These are phyloP conservation scores for Balansia obtecta DNA, from an alignment of 2,329 filamentous ascomycete species.

Conservation along the genomic window DNA sequence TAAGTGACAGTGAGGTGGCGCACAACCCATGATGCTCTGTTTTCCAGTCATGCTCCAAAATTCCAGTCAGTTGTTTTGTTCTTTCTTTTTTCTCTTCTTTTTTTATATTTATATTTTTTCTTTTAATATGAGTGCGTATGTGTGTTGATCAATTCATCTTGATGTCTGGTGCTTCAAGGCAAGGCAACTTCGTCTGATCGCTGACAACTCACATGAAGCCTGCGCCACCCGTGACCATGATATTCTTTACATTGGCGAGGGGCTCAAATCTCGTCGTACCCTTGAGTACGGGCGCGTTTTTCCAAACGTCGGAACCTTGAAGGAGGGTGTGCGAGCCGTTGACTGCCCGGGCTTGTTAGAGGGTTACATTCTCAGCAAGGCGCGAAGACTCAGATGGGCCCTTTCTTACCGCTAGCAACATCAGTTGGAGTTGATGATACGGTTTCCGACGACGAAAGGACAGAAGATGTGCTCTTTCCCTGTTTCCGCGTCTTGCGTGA, in stretches of 20 bases:
- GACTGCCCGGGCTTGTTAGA: conserved; percentile 8
- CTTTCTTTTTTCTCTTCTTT: too few species aligned
- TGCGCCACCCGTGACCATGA: conserved; percentile 73
- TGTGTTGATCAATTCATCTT: too few species aligned
- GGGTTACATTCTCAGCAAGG: background rate
- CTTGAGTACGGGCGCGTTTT: conserved; percentile 54
- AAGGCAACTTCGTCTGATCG: background rate
- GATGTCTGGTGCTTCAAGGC: too few species aligned
- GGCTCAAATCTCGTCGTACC: conserved; percentile 62
- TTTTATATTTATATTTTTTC: too few species aligned
- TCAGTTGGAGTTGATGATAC: background rate
- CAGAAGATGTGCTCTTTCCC: background rate
- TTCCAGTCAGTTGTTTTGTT: background rate
- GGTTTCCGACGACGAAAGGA: conserved; percentile 4
- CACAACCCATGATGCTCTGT: conserved; percentile 70
- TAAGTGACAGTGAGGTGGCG: conserved; percentile 67
- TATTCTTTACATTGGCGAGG: conserved; percentile 58
- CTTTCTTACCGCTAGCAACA: conserved; percentile 9
- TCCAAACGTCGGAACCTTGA: conserved; percentile 54
- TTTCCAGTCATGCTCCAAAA: background rate
- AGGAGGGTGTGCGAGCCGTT: conserved; percentile 30
- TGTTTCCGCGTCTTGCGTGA: conserved; percentile 1
- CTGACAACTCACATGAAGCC: conserved; percentile 61
- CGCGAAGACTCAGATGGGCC: background rate
- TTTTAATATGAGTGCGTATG: too few species aligned